A percentile compares a stretch with the other conserved stretches of the same genome.
Evolutionary conservation across 208 protist species (phyloP).

Genomic region (Crithidia mellificae): DNA sequence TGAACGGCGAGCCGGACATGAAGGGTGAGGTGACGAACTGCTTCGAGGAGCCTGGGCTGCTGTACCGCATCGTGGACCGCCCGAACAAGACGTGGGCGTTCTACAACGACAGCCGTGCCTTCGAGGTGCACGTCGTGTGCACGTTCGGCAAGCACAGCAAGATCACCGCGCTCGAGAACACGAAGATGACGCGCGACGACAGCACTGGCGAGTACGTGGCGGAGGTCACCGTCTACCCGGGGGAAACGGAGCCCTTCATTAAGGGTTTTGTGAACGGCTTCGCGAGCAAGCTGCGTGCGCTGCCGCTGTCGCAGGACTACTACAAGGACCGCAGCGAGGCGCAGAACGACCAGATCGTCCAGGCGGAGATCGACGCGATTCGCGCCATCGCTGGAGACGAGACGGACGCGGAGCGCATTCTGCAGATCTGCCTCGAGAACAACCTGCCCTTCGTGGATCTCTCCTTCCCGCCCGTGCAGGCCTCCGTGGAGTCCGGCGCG

Average conservation of each 20-base stretch:
- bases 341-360: constrained; percentile 42
- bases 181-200: constrained; percentile 36
- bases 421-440: constrained; percentile 57
- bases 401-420: constrained; percentile 44
- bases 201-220: constrained; percentile 55
- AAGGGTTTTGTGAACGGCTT: constrained; percentile 87
- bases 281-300: constrained; percentile 65
- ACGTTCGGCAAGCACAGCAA: constrained; percentile 81
- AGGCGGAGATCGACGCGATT: constrained; percentile 63
- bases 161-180: constrained; percentile 75
- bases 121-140: constrained; percentile 73
- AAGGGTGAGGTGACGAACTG: constrained; percentile 75
- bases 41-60: constrained; percentile 79
- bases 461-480: constrained; percentile 69
- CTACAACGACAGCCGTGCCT: constrained; percentile 85
- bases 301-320: constrained; percentile 76
- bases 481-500: constrained; percentile 47
- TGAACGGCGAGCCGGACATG: constrained; percentile 69
- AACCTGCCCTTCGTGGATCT: constrained; percentile 76
- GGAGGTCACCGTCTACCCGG: constrained; percentile 69
- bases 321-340: constrained; percentile 39
- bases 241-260: constrained; percentile 80
- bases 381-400: constrained; percentile 45
- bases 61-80: constrained; percentile 82
- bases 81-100: constrained; percentile 82